Conservation (phyloP, 2,329 filamentous ascomycete species). For the Exophiala calicioides region DNA sequence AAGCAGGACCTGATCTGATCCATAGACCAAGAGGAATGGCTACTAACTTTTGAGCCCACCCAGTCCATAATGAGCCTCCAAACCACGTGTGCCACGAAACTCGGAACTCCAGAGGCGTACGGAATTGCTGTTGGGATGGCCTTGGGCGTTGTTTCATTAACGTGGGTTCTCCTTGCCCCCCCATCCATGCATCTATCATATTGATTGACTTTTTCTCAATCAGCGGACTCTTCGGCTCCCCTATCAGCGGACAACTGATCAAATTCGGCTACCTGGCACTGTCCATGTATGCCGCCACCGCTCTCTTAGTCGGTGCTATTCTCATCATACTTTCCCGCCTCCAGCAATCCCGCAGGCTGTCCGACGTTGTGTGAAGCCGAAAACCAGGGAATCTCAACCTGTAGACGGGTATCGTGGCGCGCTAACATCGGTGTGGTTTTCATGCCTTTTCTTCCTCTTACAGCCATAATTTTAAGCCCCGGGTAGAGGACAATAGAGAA, state of each 20-base stretch:
- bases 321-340: slow-evolving; percentile 11
- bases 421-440: no score
- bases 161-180: slow-evolving; percentile 38
- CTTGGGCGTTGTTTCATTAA: slow-evolving; percentile 45
- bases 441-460: no score
- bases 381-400: no score
- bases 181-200: background rate
- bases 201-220: background rate
- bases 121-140: slow-evolving; percentile 48
- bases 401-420: no score
- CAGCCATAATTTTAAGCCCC: no score
- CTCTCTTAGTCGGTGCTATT: slow-evolving; percentile 1
- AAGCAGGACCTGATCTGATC: slow-evolving; percentile 1
- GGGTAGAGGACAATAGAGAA: no score
- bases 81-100: slow-evolving; percentile 47
- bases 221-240: slow-evolving; percentile 43
- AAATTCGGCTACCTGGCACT: slow-evolving; percentile 45
- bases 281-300: slow-evolving; percentile 36
- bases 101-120: slow-evolving; percentile 42
- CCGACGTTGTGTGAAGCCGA: slow-evolving; percentile 8
- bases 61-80: slow-evolving; percentile 52
- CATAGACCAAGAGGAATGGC: no score
- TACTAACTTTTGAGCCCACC: background rate
- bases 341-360: slow-evolving; percentile 10
- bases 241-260: slow-evolving; percentile 45